Base-by-base conservation (phyloP, 129 eudicot species). In the Flaveria ramosissima region DNA sequence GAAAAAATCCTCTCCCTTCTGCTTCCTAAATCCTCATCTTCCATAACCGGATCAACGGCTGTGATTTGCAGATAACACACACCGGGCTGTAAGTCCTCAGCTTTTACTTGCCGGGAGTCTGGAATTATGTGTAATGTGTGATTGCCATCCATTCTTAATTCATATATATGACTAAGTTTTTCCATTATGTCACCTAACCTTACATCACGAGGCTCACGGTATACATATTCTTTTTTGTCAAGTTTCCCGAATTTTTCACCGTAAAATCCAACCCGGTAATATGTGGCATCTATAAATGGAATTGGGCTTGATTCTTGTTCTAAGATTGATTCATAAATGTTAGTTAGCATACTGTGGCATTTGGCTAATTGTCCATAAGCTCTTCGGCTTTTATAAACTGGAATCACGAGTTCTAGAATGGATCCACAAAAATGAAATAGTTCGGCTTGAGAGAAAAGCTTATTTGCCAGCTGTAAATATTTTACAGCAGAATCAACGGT, bases 41-140 rank as follows among this genome's bases (percentile, higher is more conserved):
- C 99, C 99, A 95, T 95, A 42, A 95, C 97, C 0, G 99, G 97
- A 78, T 95, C 99, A 64, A 95, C 99, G 20, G 98, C 98, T 55
- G 98, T 94, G 46, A 94, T 89, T 78, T 94, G 98, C 57, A 94
- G 82, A 80, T 94, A 91, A 74, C 97, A 91, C 51, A 86, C 96
- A 75, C 95, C 98, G 2, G 93, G 84, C 79, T 89, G 94, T 87
- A 94, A 82, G 63, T 94, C 96, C 9, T 91, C 97, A 10, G 93
- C 84, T 84, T 91, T 94, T 56, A 94, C 98, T 85, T 94, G 96
- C 71, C 98, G 83, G 6, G 98, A 94, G 73, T 94, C 98, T 8
- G 92, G 98, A 80, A 94, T 94, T 64, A 94, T 81, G 30, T 94
- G 96, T 74, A 94, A 77, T 3, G 96, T 91, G 62, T 88, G 92